Base-by-base conservation (phyloP, 768 basidiomycete genomes). In the Lentinula sp. region DNA sequence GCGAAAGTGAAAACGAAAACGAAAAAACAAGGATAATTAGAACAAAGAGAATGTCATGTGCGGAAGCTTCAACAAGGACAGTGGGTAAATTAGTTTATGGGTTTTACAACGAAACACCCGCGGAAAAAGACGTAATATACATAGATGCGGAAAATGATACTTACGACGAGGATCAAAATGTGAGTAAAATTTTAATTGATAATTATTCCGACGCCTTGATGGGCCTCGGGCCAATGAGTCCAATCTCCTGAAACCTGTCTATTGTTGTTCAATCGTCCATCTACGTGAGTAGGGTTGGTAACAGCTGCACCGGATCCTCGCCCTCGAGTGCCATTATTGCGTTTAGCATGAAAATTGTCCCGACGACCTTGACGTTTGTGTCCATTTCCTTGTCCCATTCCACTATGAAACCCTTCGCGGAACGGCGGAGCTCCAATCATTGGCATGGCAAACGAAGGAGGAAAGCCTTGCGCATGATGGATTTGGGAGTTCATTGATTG, bases 321-420 rank as follows among this genome's bases (percentile, higher is more conserved):
- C 3, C 57, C 57, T 36, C 48, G 57, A 36, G 9, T 16, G 46
- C 18, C 33, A 6, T 16, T n/a, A 33, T 49, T n/a, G 45, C 55
- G 37, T 56, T 41, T 56, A 23, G 45, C 18, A n/a, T 59, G 43
- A 16, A 48, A 18, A 3, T 59, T 45, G 7, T 57, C 42, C 28
- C 45, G 57, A 13, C 57, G 45, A 18, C 57, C 57, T 39, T 33
- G 46, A 49, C 57, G 57, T 18, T 59, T 59, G 16, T 49, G 28
- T 18, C 45, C 57, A 46, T 36, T 59, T 9, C 39, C n/a, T n/a
- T 15, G 53, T 39, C 41, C 23, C 9, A 41, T 43, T 32, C 41
- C 39, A 28, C 55, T 37, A 37, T 55, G 36, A 20, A 55, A 41
- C 12, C 33, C 55, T 6, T 41, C 55, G 7, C 55, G 55, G 10